These are phyloP conservation scores for Pezicula radicicola DNA, from an alignment of 2,329 filamentous ascomycete genomes.

Conservation along the genomic window DNA sequence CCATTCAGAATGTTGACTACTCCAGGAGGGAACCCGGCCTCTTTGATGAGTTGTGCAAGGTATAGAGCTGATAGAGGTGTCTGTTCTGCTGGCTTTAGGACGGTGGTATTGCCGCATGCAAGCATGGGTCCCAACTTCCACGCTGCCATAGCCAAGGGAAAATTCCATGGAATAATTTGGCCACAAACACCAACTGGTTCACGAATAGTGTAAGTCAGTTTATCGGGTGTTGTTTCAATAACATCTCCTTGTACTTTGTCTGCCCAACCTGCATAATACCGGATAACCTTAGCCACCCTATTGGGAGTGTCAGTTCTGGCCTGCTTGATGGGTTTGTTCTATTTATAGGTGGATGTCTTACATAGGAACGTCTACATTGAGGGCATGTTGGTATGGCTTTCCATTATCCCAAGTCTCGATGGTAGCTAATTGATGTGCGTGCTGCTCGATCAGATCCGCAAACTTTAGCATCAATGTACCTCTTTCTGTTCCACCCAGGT, in stretches of 20 bases:
- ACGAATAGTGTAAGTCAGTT: constrained; percentile 63
- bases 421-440: constrained; percentile 52
- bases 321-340: too few species aligned
- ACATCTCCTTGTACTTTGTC: constrained; percentile 67
- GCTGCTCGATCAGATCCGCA: constrained; percentile 63
- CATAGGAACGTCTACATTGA: background rate
- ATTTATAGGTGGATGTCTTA: too few species aligned
- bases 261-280: constrained; percentile 71
- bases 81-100: constrained; percentile 62
- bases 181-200: constrained; percentile 65
- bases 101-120: constrained; percentile 54
- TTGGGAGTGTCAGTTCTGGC: too few species aligned
- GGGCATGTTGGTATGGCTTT: constrained; percentile 2
- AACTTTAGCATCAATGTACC: constrained; percentile 64
- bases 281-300: constrained; percentile 31
- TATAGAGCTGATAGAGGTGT: constrained; percentile 60
- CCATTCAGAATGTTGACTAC: constrained; percentile 74
- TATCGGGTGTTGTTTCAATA: constrained; percentile 56
- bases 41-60: constrained; percentile 61
- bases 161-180: constrained; percentile 70
- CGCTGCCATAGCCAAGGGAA: constrained; percentile 62
- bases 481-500: constrained; percentile 66
- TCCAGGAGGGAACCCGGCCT: constrained; percentile 72
- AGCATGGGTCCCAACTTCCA: constrained; percentile 72
- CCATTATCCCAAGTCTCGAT: constrained; percentile 74